A percentile compares a stretch with the other conserved stretches of the same genome.
Evolutionary conservation across 805 yeast species (phyloP).

Genomic region (Torulaspora delbrueckii): DNA sequence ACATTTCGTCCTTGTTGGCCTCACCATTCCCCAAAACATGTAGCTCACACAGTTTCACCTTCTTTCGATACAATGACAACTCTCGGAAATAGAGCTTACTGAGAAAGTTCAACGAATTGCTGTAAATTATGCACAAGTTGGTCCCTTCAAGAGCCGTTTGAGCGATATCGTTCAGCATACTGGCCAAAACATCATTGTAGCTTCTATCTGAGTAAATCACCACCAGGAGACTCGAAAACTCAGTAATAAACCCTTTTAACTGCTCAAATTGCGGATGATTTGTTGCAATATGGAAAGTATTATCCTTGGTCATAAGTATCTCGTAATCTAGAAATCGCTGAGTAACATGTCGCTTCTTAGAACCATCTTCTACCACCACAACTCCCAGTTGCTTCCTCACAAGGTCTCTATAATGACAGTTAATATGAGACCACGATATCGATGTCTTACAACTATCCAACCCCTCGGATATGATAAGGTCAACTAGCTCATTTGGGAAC

Average conservation of each 20-base stretch:
- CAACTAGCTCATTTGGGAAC: slow-evolving; percentile 28
- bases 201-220: slow-evolving; percentile 22
- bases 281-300: slow-evolving; percentile 14
- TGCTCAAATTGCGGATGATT: slow-evolving; percentile 10
- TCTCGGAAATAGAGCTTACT: slow-evolving; percentile 29
- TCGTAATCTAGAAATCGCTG: slow-evolving; percentile 14
- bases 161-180: slow-evolving; percentile 14
- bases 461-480: slow-evolving; percentile 21
- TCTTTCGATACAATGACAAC: slow-evolving; percentile 9
- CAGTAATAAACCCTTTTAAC: slow-evolving; percentile 11
- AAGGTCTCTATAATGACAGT: slow-evolving; percentile 11
- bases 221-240: slow-evolving; percentile 17
- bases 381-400: slow-evolving; percentile 23
- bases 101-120: slow-evolving; percentile 22
- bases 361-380: slow-evolving; percentile 20
- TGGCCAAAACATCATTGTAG: slow-evolving; percentile 23
- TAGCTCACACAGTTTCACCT: slow-evolving; percentile 23
- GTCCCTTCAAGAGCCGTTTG: slow-evolving; percentile 8
- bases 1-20: slow-evolving; percentile 9
- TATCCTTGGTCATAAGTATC: slow-evolving; percentile 12
- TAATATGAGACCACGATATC: slow-evolving; percentile 24
- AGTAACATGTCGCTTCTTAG: background rate
- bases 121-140: slow-evolving; percentile 23
- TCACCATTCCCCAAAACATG: slow-evolving; percentile 22
- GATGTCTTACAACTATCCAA: slow-evolving; percentile 24